phyloP scores from a whole-genome alignment of 2,329 filamentous ascomycete species.

The Colletotrichum scovillei region DNA sequence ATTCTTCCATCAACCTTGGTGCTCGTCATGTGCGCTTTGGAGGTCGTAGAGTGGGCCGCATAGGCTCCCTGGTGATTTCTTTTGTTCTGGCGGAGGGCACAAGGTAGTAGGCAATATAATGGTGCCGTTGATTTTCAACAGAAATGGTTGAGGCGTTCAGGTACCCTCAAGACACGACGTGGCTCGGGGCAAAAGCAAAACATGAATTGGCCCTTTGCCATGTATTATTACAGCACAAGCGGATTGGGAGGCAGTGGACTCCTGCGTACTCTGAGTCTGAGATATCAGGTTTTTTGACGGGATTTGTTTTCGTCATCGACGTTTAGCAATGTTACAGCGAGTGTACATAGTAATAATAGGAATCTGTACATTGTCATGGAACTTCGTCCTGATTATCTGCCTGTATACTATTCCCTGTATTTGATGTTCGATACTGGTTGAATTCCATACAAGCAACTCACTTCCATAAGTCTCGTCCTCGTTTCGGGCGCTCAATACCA shows the following conservation, averaged over 20 bases:
- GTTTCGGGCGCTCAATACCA: too few species aligned
- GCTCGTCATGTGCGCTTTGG: conserved; percentile 90
- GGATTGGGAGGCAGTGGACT: neutral
- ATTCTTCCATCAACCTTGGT: conserved; percentile 93
- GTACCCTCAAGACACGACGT: neutral
- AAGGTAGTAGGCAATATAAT: neutral
- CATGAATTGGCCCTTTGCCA: neutral
- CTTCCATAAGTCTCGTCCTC: too few species aligned
- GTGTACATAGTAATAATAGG: neutral
- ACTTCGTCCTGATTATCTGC: too few species aligned
- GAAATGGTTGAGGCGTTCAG: conserved; percentile 3
- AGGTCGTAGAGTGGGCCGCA: conserved; percentile 89
- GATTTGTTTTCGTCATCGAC: neutral
- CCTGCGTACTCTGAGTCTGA: neutral
- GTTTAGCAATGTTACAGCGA: neutral
- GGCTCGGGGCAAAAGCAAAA: neutral
- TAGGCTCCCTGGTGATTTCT: conserved; percentile 32
- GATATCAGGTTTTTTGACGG: neutral
- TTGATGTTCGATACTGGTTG: conserved; percentile 51
- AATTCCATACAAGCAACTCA: conserved; percentile 26
- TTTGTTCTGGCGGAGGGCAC: neutral
- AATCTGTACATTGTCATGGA: neutral
- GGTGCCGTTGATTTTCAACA: neutral
- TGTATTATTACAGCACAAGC: conserved; percentile 2
- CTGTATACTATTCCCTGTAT: too few species aligned